phyloP scores from a whole-genome alignment of 2,329 filamentous ascomycete species.

The Penicillium freii region DNA sequence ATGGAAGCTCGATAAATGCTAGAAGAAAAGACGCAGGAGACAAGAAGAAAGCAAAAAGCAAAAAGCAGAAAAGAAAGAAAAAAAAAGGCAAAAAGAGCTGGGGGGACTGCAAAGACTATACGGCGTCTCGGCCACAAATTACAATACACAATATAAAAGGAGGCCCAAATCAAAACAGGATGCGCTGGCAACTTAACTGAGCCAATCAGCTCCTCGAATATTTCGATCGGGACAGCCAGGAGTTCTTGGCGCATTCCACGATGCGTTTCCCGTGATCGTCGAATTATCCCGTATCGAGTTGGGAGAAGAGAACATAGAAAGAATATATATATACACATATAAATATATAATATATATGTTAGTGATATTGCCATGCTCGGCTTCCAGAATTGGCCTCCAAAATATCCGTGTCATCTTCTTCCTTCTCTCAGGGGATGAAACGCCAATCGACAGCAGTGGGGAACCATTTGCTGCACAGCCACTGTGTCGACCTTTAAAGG shows the following conservation, averaged over 20 bases:
- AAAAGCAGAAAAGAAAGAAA: not conserved
- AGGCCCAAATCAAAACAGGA: conserved; percentile 7
- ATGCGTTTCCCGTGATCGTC: not conserved
- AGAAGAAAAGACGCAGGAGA: not conserved
- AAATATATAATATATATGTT: too few relatives aligned
- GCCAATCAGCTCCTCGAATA: conserved; percentile 1
- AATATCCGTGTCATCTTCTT: too few relatives aligned
- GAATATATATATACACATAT: too few relatives aligned
- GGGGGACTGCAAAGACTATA: not conserved
- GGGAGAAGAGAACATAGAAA: not conserved
- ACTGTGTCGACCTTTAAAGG: not conserved
- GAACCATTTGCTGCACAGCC: conserved; percentile 16
- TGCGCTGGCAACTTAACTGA: conserved; percentile 3
- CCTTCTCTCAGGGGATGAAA: conserved; percentile 11
- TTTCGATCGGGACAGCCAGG: not conserved
- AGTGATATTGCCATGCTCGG: not conserved
- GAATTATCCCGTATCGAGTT: not conserved
- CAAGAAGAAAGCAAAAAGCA: not conserved
- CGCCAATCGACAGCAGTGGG: conserved; percentile 3
- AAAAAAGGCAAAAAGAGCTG: not conserved
- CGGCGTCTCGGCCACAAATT: not conserved
- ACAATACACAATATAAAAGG: not conserved
- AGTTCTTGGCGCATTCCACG: conserved; percentile 4
- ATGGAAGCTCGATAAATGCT: not conserved
- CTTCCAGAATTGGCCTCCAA: not conserved